Base-by-base conservation (phyloP, 495 filamentous ascomycete species). In the Penicillium parvum region DNA sequence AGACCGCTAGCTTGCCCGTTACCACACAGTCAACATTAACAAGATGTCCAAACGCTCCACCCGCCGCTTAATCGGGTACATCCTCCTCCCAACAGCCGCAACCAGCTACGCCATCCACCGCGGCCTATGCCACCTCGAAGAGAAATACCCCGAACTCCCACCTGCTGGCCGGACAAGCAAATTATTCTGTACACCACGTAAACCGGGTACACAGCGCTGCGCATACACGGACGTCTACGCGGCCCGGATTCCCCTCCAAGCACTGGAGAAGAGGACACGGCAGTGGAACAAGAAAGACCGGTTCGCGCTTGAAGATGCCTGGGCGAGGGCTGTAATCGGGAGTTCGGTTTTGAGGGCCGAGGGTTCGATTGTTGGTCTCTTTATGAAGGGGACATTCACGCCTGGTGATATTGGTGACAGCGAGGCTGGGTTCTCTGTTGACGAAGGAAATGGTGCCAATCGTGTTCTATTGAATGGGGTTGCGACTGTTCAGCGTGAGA, bases 151-250 rank as follows among this genome's bases (percentile, higher is more conserved):
- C n/a, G 37, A 47, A 14, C 45, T 46, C 4, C 45, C 43, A 22
- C 17, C 45, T 30, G 43, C 57, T 1, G 51, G 39, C 14, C 17
- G 10, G 4, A 21, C 40, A 17, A 68, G 61, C 43, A 20, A 14
- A 10, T 43, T 47, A 0, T 33, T 66, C 0, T 40, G 35, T 32
- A 53, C 44, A 4, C 54, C 60, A 3, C 4, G 6, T 1, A 38
- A 40, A 5, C 50, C 55, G 12, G 7, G 14, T 5, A 58, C 38
- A 0, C 58, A 64, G 18, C 57, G 40, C 33, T 57, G 48, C 41
- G 41, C 60, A 17, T 53, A 63, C n/a, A 45, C 55, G n/a, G 58
- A 68, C n/a, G 43, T 63, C 38, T 66, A 58, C 45, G 42, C 58
- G 0, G 58, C 64, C 2, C 53, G 55, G 1, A 45, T 68, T 10